Evolutionary conservation across 2,329 filamentous ascomycete species (phyloP), one percentile per base, ranked within the genome.

Genomic region (Aspergillus fischeri): DNA sequence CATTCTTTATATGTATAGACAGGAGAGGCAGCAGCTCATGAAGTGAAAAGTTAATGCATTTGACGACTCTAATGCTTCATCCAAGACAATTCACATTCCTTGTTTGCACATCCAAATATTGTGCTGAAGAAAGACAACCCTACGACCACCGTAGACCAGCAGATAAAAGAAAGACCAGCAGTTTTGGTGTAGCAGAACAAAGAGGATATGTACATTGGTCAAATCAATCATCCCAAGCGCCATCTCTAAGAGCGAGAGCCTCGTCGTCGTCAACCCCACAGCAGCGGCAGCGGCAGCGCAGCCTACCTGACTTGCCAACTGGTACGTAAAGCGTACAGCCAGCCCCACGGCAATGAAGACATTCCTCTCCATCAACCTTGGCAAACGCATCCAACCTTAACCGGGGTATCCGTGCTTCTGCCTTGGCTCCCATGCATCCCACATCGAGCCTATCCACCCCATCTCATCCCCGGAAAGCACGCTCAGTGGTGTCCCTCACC

Each of bases 401-500:
- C 54, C 65, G 56, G 60, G 66, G 63, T 68, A 66, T 67, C 58
- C 56, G 32, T 38, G 32, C 32, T 17, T 17, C 32, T 7, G 32
- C 32, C 32, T 17, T 14, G 32, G n/a, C 4, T 7, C 53, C 64
- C 60, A 54, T 65, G 57, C 63, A 60, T 57, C 55, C 51, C 38
- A 63, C 59, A 57, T 58, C 53, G 51, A 55, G 49, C 51, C 57
- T 54, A 60, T 42, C 38, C 8, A n/a, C 21, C 35, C 45, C 45
- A 35, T 51, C 24, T 51, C 52, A 54, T 48, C 8, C 9, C 42
- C 14, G 3, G 29, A 47, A 29, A 32, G 20, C 24, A 57, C 49
- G 45, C 54, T 56, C 77, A 87, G 74, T 88, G 85, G 72, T 86
- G 84, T 56, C 69, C 80, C 56, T 84, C 80, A 61, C 71, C 78